Percentiles rank a stretch among this genome's conserved stretches.
Conservation (phyloP, 169 alveolate genomes). For the Amoebophrya sp. region DNA sequence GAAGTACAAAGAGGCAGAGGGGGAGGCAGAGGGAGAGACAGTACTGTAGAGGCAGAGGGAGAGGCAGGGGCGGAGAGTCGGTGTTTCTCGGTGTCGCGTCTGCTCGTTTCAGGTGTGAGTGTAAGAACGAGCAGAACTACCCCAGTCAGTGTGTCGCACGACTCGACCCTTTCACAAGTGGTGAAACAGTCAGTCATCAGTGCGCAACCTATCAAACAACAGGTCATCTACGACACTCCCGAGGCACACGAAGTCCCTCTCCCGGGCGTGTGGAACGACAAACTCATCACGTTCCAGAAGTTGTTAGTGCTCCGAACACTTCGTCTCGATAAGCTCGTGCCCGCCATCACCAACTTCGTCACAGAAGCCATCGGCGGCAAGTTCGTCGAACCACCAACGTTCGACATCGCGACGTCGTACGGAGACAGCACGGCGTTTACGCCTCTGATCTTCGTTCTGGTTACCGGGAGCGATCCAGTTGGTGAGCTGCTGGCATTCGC, state of each 20-base stretch:
- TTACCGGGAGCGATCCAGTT: slow-evolving; percentile 90
- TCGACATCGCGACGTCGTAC: slow-evolving; percentile 65
- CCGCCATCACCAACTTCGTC: slow-evolving; percentile 68
- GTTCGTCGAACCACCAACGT: slow-evolving; percentile 74
- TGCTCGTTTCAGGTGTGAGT: no score
- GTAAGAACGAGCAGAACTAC: no score
- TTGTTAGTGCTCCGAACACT: slow-evolving; percentile 65
- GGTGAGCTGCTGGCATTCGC: slow-evolving; percentile 73
- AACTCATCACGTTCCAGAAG: slow-evolving; percentile 56
- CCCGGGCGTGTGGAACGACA: slow-evolving; percentile 74
- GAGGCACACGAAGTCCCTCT: slow-evolving; percentile 69
- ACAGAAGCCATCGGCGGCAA: slow-evolving; percentile 61
- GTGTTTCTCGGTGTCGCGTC: no score
- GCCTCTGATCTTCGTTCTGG: slow-evolving; percentile 83
- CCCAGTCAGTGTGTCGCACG: no score
- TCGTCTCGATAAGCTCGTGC: slow-evolving; percentile 65
- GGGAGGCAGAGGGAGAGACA: no score
- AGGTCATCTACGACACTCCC: slow-evolving; percentile 58
- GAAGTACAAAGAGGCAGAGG: no score
- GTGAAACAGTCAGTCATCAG: no score
- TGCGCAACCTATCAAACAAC: no score
- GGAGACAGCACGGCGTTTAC: slow-evolving; percentile 73
- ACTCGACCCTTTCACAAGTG: no score
- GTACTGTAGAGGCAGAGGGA: no score
- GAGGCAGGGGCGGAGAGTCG: no score